These are phyloP conservation scores for Takakia lepidozioides DNA, from an alignment of 225 moss, liverwort and hornwort species.

Conservation along the genomic window DNA sequence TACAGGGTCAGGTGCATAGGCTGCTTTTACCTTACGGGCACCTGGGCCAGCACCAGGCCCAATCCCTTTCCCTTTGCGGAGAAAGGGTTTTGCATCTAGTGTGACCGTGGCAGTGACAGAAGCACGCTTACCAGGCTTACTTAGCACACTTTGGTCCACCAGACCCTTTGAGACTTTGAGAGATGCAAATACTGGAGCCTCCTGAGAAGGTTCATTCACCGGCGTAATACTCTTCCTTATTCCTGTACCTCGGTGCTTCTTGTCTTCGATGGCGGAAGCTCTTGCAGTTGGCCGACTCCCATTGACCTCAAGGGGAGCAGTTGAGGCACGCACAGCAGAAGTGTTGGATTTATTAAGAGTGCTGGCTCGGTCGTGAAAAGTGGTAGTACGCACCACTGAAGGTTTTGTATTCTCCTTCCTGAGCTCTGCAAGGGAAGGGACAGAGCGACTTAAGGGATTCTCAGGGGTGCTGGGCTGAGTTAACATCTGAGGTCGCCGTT, in stretches of 20 bases:
- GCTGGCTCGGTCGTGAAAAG: conserved; percentile 52
- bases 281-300: conserved; percentile 36
- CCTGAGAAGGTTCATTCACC: conserved; percentile 30
- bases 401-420: conserved; percentile 94
- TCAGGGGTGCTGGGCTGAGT: conserved; percentile 40
- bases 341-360: conserved; percentile 54
- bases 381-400: conserved; percentile 48
- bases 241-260: conserved; percentile 46
- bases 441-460: conserved; percentile 78
- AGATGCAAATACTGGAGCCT: conserved; percentile 22
- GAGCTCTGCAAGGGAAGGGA: conserved; percentile 77
- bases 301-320: conserved; percentile 57
- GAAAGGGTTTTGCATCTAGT: conserved; percentile 81
- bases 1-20: conserved; percentile 38
- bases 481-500: conserved; percentile 34
- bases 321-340: conserved; percentile 41
- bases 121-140: conserved; percentile 34
- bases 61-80: conserved; percentile 89
- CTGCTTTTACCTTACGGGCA: conserved; percentile 63
- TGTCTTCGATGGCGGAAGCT: conserved; percentile 43
- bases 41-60: conserved; percentile 77
- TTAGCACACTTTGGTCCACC: conserved; percentile 22
- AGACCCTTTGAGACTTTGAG: conserved; percentile 39
- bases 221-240: conserved; percentile 44
- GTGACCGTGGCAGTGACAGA: conserved; percentile 25